Percentiles rank a stretch among this genome's conserved stretches.
These are phyloP conservation scores for Coleophoma eucalyptorum DNA, from an alignment of 2,329 filamentous ascomycete genomes.

Conservation along the genomic window DNA sequence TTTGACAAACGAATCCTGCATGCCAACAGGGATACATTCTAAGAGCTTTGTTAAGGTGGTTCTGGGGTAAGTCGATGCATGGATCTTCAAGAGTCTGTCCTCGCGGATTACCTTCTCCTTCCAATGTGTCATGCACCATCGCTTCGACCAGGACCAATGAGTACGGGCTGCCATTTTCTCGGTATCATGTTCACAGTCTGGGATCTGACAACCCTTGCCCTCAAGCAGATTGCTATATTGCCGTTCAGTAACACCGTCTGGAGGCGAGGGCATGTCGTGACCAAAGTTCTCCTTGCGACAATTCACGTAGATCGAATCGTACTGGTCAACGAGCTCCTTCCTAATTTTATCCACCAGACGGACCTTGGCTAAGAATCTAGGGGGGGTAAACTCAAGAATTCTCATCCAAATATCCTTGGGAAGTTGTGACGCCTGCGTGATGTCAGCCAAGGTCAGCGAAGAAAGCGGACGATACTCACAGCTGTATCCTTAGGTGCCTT, in stretches of 20 bases:
- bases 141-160: constrained; percentile 27
- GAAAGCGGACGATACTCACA: not conserved
- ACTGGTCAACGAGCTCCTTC: constrained; percentile 15
- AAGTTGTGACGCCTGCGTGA: constrained; percentile 9
- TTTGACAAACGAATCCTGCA: constrained; percentile 26
- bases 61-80: constrained; percentile 13
- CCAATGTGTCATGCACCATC: constrained; percentile 25
- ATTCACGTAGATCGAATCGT: constrained; percentile 22
- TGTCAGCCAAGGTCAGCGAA: not conserved
- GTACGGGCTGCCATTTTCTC: constrained; percentile 21
- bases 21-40: constrained; percentile 24
- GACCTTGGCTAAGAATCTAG: constrained; percentile 23
- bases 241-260: constrained; percentile 15
- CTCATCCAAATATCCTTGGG: constrained; percentile 20
- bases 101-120: constrained; percentile 22
- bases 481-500: not conserved
- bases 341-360: constrained; percentile 17
- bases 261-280: constrained; percentile 19
- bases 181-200: constrained; percentile 7
- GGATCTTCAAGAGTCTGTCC: constrained; percentile 22
- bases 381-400: constrained; percentile 25
- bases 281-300: constrained; percentile 25
- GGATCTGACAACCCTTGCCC: constrained; percentile 23
- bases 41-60: constrained; percentile 19
- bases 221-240: constrained; percentile 24